Evolutionary conservation across 768 basidiomycete genomes (phyloP), one percentile per base, ranked within the genome.

Genomic region (Termitomyces titanicus): DNA sequence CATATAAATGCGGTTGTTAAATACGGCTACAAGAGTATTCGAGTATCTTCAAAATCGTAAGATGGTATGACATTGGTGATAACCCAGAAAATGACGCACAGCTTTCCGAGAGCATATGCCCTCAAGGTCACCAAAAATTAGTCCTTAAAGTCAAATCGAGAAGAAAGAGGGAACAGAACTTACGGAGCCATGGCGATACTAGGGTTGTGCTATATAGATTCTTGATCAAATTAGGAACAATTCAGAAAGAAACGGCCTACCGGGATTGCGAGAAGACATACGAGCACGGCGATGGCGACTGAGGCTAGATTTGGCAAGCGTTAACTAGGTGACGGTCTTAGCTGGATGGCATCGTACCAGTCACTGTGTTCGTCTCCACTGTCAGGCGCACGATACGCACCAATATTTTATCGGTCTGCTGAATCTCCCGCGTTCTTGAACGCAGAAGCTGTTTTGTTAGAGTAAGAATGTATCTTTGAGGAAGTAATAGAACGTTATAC

Each of bases 1-100:
- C 58, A 59, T 55, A 42, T 55, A 59, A 1, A 59, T 47, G 18
- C 58, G 58, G 25, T 59, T 59, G 47, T 59, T 59, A 47, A 59
- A 59, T 17, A 59, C 51, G 3, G 58, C 54, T 22, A 59, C 27
- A 7, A 59, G 58, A 22, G 58, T 55, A 43, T 59, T 59, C 4
- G 58, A 59, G 42, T 59, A 59, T 20, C 58, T 59, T 25, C 15
- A 15, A 9, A 18, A 15, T 31, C 5, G n/a, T 51, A n/a, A 39
- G 18, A 22, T 12, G 10, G 17, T 25, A 37, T n/a, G 22, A 15
- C 5, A 20, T 7, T 11, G n/a, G 4, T 38, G 5, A 6, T 3
- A 43, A 29, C 18, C 5, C 27, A 13, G 25, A 18, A 24, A 10
- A 17, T 8, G n/a, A 43, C 51, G n/a, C 49, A 59, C 58, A 59